Percentiles rank a stretch among this genome's conserved stretches.
Conservation (phyloP, 805 yeast genomes). For the Wickerhamomyces kurtzmanii region DNA sequence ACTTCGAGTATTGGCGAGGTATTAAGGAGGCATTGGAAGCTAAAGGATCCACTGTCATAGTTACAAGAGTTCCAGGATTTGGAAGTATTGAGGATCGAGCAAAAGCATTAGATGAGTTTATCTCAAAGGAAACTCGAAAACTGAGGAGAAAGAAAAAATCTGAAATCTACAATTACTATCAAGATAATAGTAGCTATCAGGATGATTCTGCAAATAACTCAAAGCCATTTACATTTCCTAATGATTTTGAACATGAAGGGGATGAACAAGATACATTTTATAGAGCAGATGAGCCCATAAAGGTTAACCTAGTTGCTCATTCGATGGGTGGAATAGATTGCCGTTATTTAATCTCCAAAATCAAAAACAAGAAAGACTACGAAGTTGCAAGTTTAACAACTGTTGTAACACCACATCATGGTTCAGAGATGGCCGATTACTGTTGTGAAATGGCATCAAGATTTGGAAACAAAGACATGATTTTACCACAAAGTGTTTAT, state of each 20-base stretch:
- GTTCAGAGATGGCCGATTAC: conserved; percentile 75
- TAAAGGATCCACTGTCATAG: conserved; percentile 59
- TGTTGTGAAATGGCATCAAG: conserved; percentile 26
- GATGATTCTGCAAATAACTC: conserved; percentile 1
- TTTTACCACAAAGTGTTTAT: conserved; percentile 35
- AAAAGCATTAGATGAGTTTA: conserved; percentile 36
- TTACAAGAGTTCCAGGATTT: conserved; percentile 76
- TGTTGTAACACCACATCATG: conserved; percentile 81
- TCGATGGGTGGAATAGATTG: conserved; percentile 94
- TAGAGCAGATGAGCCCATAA: conserved; percentile 23
- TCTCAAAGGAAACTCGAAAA: conserved; percentile 20
- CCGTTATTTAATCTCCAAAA: conserved; percentile 57
- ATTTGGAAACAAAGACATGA: conserved; percentile 8
- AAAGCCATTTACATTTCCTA: too few species aligned
- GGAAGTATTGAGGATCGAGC: conserved; percentile 71
- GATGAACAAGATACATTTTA: conserved; percentile 5
- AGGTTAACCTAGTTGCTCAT: conserved; percentile 73
- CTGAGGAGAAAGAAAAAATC: conserved; percentile 11
- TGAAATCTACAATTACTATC: conserved; percentile 14
- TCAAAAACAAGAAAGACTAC: conserved; percentile 32
- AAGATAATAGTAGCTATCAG: conserved; percentile 2
- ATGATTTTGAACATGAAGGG: conserved; percentile 2
- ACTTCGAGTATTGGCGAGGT: conserved; percentile 77
- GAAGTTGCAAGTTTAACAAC: conserved; percentile 73
- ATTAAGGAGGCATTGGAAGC: conserved; percentile 48